These are phyloP conservation scores for Sistotremastrum niveocremeum DNA, from an alignment of 768 basidiomycete genomes.

Conservation along the genomic window DNA sequence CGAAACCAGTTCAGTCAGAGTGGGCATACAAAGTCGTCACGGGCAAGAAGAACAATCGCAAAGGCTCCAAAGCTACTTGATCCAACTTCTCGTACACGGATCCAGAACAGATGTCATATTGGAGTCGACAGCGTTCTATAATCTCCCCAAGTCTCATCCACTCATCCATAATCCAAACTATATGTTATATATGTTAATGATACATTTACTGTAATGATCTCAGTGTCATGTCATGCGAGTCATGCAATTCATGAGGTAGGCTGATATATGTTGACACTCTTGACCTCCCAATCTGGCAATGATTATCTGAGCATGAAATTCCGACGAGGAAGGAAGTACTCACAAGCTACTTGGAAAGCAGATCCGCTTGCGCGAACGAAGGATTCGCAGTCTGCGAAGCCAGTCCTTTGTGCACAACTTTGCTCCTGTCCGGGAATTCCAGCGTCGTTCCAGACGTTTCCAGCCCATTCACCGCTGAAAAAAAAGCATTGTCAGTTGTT, in stretches of 20 bases:
- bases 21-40: conserved; percentile 4
- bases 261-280: conserved; percentile 63
- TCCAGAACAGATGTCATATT: no score
- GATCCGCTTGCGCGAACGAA: conserved; percentile 64
- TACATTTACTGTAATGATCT: no score
- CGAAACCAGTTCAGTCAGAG: conserved; percentile 4
- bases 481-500: not conserved
- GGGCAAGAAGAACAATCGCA: no score
- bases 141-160: no score
- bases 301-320: not conserved
- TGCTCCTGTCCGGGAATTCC: conserved; percentile 76
- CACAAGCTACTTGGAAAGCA: conserved; percentile 66
- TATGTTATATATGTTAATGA: no score
- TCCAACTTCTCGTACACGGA: no score
- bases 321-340: conserved; percentile 19
- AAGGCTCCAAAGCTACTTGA: no score
- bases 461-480: conserved; percentile 79
- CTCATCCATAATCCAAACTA: no score
- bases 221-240: not conserved
- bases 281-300: conserved; percentile 66
- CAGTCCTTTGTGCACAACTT: conserved; percentile 76
- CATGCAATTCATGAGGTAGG: conserved; percentile 13
- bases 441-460: conserved; percentile 54
- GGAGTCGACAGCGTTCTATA: no score
- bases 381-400: conserved; percentile 64